phyloP scores from a whole-genome alignment of 2,329 filamentous ascomycete genomes.

The Seiridium unicorne region DNA sequence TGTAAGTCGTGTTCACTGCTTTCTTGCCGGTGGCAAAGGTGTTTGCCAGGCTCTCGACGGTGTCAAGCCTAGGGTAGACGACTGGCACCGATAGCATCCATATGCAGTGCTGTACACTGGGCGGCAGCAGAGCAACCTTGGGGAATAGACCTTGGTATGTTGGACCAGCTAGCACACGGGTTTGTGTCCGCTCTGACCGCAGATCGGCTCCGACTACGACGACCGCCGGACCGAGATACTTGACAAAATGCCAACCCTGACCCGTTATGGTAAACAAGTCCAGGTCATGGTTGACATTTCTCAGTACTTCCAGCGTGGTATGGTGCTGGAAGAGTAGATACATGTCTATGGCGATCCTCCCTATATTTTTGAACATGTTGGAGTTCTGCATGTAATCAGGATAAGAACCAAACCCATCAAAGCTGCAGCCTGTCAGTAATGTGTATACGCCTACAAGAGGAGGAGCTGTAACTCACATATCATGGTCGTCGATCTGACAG shows the following conservation, averaged over 20 bases:
- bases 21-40: constrained; percentile 95
- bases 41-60: constrained; percentile 85
- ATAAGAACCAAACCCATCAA: constrained; percentile 96
- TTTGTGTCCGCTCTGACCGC: constrained; percentile 84
- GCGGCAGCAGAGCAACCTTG: constrained; percentile 86
- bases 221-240: constrained; percentile 88
- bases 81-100: constrained; percentile 94
- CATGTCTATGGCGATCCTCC: constrained; percentile 93
- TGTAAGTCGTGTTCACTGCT: constrained; percentile 94
- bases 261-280: constrained; percentile 97
- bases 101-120: constrained; percentile 92
- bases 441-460: neutral
- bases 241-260: constrained; percentile 98
- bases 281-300: constrained; percentile 81
- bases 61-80: constrained; percentile 87
- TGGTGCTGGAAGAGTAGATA: constrained; percentile 98
- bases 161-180: constrained; percentile 90
- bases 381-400: constrained; percentile 98
- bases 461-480: constrained; percentile 70
- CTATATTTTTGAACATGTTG: constrained; percentile 97
- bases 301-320: constrained; percentile 88
- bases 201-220: constrained; percentile 89
- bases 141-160: constrained; percentile 98
- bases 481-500: constrained; percentile 91
- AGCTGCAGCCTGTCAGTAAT: constrained; percentile 50